phyloP scores from a whole-genome alignment of 257 asterid genomes.

The Vinca minor region DNA sequence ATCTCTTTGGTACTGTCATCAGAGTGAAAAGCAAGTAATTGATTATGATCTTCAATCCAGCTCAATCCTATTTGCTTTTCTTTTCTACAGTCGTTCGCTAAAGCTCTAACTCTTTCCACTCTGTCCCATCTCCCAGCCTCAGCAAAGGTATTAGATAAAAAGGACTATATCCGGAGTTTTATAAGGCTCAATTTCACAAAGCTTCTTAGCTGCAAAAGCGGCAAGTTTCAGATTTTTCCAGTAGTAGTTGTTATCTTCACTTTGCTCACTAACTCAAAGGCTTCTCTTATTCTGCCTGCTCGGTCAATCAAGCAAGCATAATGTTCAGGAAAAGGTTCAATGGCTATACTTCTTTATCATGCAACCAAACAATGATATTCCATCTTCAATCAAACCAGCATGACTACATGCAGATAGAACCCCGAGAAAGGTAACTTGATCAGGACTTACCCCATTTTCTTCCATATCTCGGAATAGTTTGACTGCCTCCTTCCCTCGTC shows the following conservation, averaged over 20 bases:
- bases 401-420: conserved; percentile 41
- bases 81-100: conserved; percentile 19
- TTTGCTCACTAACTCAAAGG: conserved; percentile 20
- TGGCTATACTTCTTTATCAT: conserved; percentile 29
- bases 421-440: conserved; percentile 35
- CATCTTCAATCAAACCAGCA: conserved; percentile 33
- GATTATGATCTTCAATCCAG: conserved; percentile 39
- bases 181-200: conserved; percentile 33
- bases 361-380: conserved; percentile 25
- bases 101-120: conserved; percentile 29
- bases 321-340: conserved; percentile 33
- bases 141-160: conserved; percentile 31
- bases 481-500: conserved; percentile 37
- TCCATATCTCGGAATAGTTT: conserved; percentile 35
- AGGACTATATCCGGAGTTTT: conserved; percentile 27
- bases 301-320: conserved; percentile 39
- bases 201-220: conserved; percentile 24
- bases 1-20: conserved; percentile 14
- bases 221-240: conserved; percentile 30
- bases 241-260: conserved; percentile 26
- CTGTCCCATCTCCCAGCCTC: conserved; percentile 43
- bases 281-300: conserved; percentile 43
- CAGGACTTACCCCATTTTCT: conserved; percentile 28
- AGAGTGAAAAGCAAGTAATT: conserved; percentile 23
- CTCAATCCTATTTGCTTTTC: conserved; percentile 40